Evolutionary conservation across 2,329 filamentous ascomycete species (phyloP), one percentile per base, ranked within the genome.

Genomic region (Graphiopsis chlorocephala): DNA sequence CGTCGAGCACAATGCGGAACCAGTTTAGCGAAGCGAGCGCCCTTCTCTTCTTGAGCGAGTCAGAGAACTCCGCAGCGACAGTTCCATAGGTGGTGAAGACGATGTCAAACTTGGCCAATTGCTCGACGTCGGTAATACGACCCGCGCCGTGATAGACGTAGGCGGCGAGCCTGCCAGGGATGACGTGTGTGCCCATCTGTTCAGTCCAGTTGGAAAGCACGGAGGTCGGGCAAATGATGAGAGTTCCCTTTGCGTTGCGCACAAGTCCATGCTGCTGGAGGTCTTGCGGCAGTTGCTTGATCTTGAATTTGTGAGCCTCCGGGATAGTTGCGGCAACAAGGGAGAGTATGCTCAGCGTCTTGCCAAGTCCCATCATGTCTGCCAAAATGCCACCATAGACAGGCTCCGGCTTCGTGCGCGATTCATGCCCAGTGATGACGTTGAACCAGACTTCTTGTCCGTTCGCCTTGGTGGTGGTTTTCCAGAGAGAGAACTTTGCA

Each of bases 201-300:
- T 93, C 88, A 71, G 94, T 90, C 95, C 95, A 99, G 73, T 98
- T 99, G 28, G 90, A 89, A 65, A 98, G 88, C 0, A 94, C 95
- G 72, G 92, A 97, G 2, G 97, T 84, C 0, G 95, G 95, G 64
- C 91, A 96, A 17, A 99, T 87, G 20, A 99, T 84, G 33, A 99
- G 81, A 0, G 95, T 98, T 0, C 91, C 88, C 72, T 88, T 90
- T 6, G 86, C 87, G 72, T 97, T 96, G 48, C 81, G 82, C 23
- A 79, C 78, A n/a, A 90, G 74, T 20, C 64, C 64, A 4, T 45
- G 14, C 17, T 58, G 38, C 11, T 31, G 29, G 4, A 45, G 26
- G n/a, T 67, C 61, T 12, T 25, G 5, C 5, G 64, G 52, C 0
- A 89, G 87, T 3, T 77, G 71, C 56, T 81, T 79, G 5, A 76